A percentile compares a stretch with the other conserved stretches of the same genome.
These are phyloP conservation scores for Pisolithus orientalis DNA, from an alignment of 768 basidiomycete species.

Conservation along the genomic window DNA sequence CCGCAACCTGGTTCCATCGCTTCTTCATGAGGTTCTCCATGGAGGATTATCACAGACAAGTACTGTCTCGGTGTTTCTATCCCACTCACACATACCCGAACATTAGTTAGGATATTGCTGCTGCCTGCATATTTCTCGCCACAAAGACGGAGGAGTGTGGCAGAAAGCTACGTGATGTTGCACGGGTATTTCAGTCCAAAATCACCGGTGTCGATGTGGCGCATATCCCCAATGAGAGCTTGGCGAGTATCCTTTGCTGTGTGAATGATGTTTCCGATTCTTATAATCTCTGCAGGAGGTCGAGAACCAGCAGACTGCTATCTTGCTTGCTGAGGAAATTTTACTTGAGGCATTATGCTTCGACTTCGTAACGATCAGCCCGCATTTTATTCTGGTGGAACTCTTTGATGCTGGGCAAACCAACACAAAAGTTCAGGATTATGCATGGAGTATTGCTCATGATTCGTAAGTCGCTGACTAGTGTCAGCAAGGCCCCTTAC, in stretches of 20 bases:
- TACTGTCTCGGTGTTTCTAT: constrained; percentile 9
- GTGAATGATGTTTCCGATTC: background rate
- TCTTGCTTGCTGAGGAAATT: constrained; percentile 70
- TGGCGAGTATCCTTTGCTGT: constrained; percentile 36
- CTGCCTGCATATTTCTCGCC: constrained; percentile 80
- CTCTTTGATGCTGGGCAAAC: constrained; percentile 54
- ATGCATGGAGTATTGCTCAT: constrained; percentile 81
- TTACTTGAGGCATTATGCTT: constrained; percentile 81
- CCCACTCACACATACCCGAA: constrained; percentile 7
- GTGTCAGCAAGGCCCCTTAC: constrained; percentile 1
- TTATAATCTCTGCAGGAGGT: constrained; percentile 50
- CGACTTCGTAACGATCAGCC: constrained; percentile 73
- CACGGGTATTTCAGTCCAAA: constrained; percentile 69
- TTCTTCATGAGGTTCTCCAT: constrained; percentile 86
- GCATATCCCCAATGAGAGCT: constrained; percentile 56
- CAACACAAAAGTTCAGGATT: constrained; percentile 53
- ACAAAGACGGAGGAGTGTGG: constrained; percentile 92
- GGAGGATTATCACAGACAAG: constrained; percentile 79
- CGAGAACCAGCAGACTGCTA: constrained; percentile 60
- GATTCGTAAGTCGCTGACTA: constrained; percentile 58
- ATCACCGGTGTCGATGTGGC: constrained; percentile 47
- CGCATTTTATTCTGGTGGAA: constrained; percentile 70
- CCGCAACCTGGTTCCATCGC: constrained; percentile 86
- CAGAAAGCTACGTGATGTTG: constrained; percentile 80
- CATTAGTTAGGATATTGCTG: constrained; percentile 64